A percentile compares a stretch with the other conserved stretches of the same genome.
phyloP scores from a whole-genome alignment of 2,329 filamentous ascomycete species.

The Aspergillus ibericus region DNA sequence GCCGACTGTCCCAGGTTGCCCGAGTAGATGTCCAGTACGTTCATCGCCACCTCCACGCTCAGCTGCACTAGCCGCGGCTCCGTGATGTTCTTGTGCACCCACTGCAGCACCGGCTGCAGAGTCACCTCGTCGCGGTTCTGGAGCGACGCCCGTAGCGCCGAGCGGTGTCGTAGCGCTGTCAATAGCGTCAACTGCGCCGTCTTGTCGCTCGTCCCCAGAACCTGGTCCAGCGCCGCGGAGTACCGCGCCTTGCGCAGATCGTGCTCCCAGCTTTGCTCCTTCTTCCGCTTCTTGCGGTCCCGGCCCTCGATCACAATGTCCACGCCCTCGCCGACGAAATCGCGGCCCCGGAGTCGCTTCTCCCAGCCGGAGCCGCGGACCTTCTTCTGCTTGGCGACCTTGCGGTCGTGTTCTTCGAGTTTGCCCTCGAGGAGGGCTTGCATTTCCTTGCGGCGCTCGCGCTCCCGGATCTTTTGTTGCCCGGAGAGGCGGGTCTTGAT shows the following conservation, averaged over 20 bases:
- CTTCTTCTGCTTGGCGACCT: conserved; percentile 68
- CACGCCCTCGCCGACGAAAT: conserved; percentile 78
- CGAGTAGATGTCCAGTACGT: conserved; percentile 84
- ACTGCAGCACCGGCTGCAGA: conserved; percentile 78
- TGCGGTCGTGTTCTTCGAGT: conserved; percentile 74
- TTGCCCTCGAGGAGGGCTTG: conserved; percentile 74
- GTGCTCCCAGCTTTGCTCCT: conserved; percentile 74
- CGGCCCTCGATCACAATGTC: conserved; percentile 81
- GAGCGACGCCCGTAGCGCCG: conserved; percentile 77
- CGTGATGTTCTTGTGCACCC: conserved; percentile 76
- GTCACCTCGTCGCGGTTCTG: conserved; percentile 76
- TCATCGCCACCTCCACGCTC: conserved; percentile 78
- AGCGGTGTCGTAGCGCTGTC: conserved; percentile 81
- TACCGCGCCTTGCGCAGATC: conserved; percentile 79
- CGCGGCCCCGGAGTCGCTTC: conserved; percentile 66
- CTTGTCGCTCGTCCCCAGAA: conserved; percentile 63
- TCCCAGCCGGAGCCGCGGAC: conserved; percentile 61
- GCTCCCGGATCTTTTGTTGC: conserved; percentile 72
- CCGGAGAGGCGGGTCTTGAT: conserved; percentile 86
- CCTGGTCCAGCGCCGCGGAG: conserved; percentile 73
- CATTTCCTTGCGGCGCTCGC: conserved; percentile 82
- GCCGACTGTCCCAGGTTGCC: conserved; percentile 72
- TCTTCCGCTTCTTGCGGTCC: conserved; percentile 62
- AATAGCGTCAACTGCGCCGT: conserved; percentile 73
- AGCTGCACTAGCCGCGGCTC: conserved; percentile 79